Percentiles rank a stretch among this genome's conserved stretches.
phyloP scores from a whole-genome alignment of 176 grass and related monocot species.

The Carex littledalei region DNA sequence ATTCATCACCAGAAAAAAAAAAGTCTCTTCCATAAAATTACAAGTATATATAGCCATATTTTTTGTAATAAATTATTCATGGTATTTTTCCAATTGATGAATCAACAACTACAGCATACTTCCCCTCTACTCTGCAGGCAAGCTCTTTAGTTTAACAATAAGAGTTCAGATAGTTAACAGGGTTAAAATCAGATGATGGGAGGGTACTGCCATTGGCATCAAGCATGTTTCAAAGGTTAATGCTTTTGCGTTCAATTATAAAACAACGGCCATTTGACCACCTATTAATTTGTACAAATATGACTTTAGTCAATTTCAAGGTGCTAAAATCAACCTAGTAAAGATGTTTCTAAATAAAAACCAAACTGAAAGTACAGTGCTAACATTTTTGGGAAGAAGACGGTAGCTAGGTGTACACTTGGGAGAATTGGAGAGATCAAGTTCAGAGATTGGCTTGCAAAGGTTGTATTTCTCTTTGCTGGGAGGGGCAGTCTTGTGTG shows the following conservation, averaged over 20 bases:
- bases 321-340: background rate
- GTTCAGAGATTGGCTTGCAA: conserved; percentile 72
- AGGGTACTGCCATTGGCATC: conserved; percentile 5
- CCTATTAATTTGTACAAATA: background rate
- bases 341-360: background rate
- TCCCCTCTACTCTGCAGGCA: background rate
- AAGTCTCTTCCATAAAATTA: background rate
- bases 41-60: background rate
- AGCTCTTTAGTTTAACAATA: background rate
- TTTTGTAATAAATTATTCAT: background rate
- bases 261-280: conserved; percentile 1
- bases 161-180: background rate
- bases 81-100: background rate
- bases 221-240: background rate
- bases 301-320: background rate
- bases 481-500: conserved; percentile 30
- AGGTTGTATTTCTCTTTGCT: conserved; percentile 68
- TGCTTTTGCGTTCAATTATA: background rate
- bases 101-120: background rate
- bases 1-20: conserved; percentile 8
- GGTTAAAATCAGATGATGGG: conserved; percentile 14
- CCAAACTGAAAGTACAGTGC: background rate
- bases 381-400: conserved; percentile 68
- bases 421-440: conserved; percentile 68
- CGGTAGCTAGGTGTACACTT: conserved; percentile 73